Evolutionary conservation across 2,329 filamentous ascomycete genomes (phyloP).

Genomic region (Botrytis fabae): DNA sequence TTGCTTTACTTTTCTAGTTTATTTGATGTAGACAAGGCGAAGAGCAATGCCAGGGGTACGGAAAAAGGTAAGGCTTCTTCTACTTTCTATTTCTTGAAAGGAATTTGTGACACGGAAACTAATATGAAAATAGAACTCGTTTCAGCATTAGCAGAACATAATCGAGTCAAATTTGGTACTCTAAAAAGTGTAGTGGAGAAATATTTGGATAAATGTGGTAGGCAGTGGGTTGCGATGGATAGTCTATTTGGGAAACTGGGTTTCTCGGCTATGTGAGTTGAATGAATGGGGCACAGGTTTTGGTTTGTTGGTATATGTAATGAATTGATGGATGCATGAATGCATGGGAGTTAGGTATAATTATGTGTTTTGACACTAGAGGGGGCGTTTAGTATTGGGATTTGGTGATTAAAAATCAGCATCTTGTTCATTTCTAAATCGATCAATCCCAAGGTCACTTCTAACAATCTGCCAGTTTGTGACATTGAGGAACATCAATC

Average conservation of each 20-base stretch:
- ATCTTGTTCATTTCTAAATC: neutral
- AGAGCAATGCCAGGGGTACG: constrained; percentile 50
- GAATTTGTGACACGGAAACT: constrained; percentile 20
- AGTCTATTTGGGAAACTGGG: constrained; percentile 72
- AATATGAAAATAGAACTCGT: constrained; percentile 48
- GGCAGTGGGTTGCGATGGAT: constrained; percentile 94
- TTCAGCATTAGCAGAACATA: constrained; percentile 74
- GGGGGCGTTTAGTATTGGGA: neutral
- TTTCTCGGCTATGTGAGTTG: constrained; percentile 42
- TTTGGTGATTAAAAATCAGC: neutral
- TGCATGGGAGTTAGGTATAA: constrained; percentile 7
- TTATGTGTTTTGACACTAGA: neutral
- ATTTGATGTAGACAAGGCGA: constrained; percentile 87
- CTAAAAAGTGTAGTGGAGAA: constrained; percentile 75
- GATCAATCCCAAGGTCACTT: neutral
- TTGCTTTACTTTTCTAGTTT: constrained; percentile 81
- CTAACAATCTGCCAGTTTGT: no score
- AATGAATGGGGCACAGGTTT: neutral
- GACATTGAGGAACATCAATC: no score
- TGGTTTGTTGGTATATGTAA: constrained; percentile 4
- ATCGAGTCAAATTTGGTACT: constrained; percentile 74
- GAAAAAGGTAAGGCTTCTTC: constrained; percentile 44
- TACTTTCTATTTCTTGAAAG: neutral
- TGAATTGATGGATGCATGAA: constrained; percentile 3
- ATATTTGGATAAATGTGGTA: constrained; percentile 85